Evolutionary conservation across 768 basidiomycete species (phyloP), one percentile per base, ranked within the genome.

Genomic region (Pholiota conissans): DNA sequence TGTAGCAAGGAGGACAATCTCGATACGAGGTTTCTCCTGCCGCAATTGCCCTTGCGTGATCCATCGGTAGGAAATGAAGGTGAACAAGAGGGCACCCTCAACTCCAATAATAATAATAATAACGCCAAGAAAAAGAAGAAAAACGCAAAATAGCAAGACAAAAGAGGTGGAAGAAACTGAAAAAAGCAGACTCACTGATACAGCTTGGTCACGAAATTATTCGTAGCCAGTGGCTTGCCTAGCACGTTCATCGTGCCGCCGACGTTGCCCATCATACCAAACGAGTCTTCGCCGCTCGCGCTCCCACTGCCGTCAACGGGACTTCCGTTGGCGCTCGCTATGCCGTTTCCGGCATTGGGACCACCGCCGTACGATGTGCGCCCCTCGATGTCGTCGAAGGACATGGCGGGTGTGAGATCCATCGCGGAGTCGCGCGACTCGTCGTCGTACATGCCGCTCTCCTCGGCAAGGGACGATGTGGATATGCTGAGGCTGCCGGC

Each of bases 161-260:
- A 24, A 9, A 45, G 18, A 24, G 8, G 2, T 42, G 37, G 18
- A n/a, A 37, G 20, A 4, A 2, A 7, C 16, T 6, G 5, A 45
- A 45, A 24, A 45, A 10, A 24, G 22, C 9, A 10, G 5, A 79
- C 88, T 69, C 64, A 90, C 89, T 91, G 89, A 73, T 92, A 93
- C 18, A 93, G 78, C 79, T 94, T 94, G 27, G 88, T 88, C 47
- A 93, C 91, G 70, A 94, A 94, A 67, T 93, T 93, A 66, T 92
- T 93, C 30, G 80, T 82, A 16, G 79, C 80, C 66, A 87, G 78
- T 14, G 89, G 82, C 68, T 90, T 91, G 58, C 84, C 83, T 22
- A 89, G 77, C 48, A 83, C 67, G 60, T 79, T 82, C 73, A 88
- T 82, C n/a, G 72, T 74, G 10, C 71, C 73, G 2, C 75, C 74